phyloP scores from a whole-genome alignment of 805 yeast genomes.

The Yarrowia sp. region DNA sequence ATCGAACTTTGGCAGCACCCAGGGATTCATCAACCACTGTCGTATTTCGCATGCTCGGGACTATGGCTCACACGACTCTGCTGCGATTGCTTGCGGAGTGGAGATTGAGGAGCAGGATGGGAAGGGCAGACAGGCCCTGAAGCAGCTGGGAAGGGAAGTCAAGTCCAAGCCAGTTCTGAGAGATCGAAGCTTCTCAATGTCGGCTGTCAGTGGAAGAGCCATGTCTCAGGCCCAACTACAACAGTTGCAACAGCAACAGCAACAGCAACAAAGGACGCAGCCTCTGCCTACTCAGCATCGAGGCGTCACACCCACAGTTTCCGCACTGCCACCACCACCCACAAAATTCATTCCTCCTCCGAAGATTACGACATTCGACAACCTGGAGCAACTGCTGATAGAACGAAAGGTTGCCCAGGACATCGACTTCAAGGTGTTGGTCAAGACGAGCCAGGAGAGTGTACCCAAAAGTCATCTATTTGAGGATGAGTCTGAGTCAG shows the following conservation, averaged over 20 bases:
- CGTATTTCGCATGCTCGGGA: conserved; percentile 76
- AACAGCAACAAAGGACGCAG: background rate
- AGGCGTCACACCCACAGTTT: background rate
- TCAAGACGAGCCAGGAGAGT: conserved; percentile 39
- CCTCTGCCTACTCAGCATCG: background rate
- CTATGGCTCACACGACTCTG: conserved; percentile 73
- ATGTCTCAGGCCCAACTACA: conserved; percentile 8
- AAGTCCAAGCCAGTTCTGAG: background rate
- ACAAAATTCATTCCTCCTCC: conserved; percentile 31
- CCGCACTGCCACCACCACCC: conserved; percentile 8
- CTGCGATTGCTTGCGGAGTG: conserved; percentile 72
- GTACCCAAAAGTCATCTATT: conserved; percentile 41
- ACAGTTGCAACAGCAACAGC: background rate
- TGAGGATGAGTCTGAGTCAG: conserved; percentile 43
- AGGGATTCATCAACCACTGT: conserved; percentile 80
- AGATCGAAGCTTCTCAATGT: conserved; percentile 8
- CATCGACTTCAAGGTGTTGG: conserved; percentile 42
- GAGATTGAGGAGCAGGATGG: conserved; percentile 65
- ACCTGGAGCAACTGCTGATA: conserved; percentile 9
- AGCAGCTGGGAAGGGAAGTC: conserved; percentile 4
- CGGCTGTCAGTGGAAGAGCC: background rate
- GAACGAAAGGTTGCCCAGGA: conserved; percentile 31
- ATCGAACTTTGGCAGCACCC: conserved; percentile 76
- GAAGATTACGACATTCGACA: conserved; percentile 14
- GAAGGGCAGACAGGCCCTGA: conserved; percentile 42